phyloP scores from a whole-genome alignment of 345 rosid species.

The Moricandia moricandioides region DNA sequence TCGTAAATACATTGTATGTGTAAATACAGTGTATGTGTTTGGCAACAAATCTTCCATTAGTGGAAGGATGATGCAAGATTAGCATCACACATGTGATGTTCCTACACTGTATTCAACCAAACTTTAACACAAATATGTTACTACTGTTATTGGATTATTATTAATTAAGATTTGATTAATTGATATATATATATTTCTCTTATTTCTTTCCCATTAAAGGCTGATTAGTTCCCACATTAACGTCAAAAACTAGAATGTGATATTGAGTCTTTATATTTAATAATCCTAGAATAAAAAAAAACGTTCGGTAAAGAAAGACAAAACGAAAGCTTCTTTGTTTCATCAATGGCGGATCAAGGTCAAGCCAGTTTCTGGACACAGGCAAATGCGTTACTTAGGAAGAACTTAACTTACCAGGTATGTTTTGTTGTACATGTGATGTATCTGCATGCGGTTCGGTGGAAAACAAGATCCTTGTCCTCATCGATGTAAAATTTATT shows the following conservation, averaged over 20 bases:
- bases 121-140: background rate
- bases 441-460: background rate
- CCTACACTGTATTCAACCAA: constrained; percentile 15
- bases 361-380: constrained; percentile 66
- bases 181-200: background rate
- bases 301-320: background rate
- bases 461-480: background rate
- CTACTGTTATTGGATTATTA: background rate
- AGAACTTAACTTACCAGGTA: constrained; percentile 87
- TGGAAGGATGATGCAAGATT: background rate
- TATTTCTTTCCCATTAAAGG: background rate
- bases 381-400: constrained; percentile 74
- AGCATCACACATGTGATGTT: background rate
- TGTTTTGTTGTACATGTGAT: background rate
- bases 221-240: background rate
- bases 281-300: background rate
- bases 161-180: background rate
- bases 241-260: background rate
- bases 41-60: background rate
- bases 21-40: background rate
- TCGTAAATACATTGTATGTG: background rate
- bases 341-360: constrained; percentile 51
- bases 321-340: background rate
- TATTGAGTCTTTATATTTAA: background rate
- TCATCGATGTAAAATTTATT: background rate